Base-by-base conservation (phyloP, 257 asterid genomes). In the Lithospermum erythrorhizon region DNA sequence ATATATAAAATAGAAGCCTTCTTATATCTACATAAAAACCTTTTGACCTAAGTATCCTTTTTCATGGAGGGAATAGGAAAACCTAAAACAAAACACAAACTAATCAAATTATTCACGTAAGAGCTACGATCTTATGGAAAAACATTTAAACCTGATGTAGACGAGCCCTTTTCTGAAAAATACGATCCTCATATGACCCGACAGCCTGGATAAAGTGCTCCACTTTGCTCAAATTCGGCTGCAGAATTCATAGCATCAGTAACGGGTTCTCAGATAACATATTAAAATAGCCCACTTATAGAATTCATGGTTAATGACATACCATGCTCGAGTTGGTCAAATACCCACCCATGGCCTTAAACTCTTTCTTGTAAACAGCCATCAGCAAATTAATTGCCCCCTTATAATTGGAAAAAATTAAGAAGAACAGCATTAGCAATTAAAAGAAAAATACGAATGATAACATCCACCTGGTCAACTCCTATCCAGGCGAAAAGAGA, bases 191-290 rank as follows among this genome's bases (percentile, higher is more conserved):
- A 64, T 65, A 90, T 22, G 91, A 78, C 57, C 97, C 98, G 68
- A 90, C 96, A 45, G 98, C 95, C 78, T 90, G 96, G 73, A 90
- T 93, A 59, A 84, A 93, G 71, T 78, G 96, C 67, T 93, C 96
- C 66, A 93, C 97, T 68, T 78, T 70, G 79, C 74, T 67, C 68
- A 93, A 81, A 72, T 83, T 84, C 35, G 97, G 95, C 99, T 93
- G 84, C 60, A 63, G 67, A 72, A 51, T 21, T 61, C 71, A 29
- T 20, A 70, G 17, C 49, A 41, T 3, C 49, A 64, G 61, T 41
- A 18, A 54, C 30, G 59, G 58, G 35, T 64, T 24, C 61, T 30
- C 29, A 25, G 57, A 65, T 61, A 47, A 74, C 70, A 66, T 60
- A 32, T 57, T 47, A 27, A 56, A 59, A 55, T 45, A 47, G 23